Evolutionary conservation across 1,284 basidiomycete species (phyloP).

Genomic region (Fomitopsis betulina): DNA sequence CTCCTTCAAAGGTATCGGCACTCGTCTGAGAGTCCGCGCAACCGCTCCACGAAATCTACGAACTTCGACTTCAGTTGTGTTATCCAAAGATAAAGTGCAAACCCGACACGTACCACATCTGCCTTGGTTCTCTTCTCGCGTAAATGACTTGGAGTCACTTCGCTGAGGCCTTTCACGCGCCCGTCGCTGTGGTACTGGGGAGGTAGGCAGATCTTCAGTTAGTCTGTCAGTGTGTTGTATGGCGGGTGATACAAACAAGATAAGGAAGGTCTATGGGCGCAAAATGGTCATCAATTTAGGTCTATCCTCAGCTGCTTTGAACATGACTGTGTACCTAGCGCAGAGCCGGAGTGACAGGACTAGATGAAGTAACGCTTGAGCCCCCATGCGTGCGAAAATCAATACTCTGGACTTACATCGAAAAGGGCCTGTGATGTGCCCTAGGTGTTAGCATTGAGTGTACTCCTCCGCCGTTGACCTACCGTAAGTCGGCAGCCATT

Average conservation of each 20-base stretch:
- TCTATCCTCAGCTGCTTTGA: no score
- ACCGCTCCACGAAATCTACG: slow-evolving; percentile 76
- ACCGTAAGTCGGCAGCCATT: slow-evolving; percentile 68
- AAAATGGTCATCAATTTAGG: neutral
- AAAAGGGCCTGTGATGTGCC: slow-evolving; percentile 51
- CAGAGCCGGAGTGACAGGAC: slow-evolving; percentile 64
- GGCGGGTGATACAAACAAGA: slow-evolving; percentile 34
- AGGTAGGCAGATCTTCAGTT: neutral
- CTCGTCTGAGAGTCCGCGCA: slow-evolving; percentile 94
- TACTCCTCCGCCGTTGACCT: slow-evolving; percentile 21
- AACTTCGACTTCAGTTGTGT: no score
- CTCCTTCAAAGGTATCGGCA: slow-evolving; percentile 82
- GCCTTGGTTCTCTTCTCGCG: slow-evolving; percentile 35
- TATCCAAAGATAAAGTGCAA: no score
- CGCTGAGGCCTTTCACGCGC: slow-evolving; percentile 42
- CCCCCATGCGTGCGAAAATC: no score
- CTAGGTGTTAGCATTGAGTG: neutral
- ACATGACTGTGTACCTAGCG: slow-evolving; percentile 44
- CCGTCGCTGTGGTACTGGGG: slow-evolving; percentile 59
- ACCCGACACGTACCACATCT: slow-evolving; percentile 40
- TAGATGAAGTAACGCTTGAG: slow-evolving; percentile 17
- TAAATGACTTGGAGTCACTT: slow-evolving; percentile 35
- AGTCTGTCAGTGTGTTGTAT: neutral
- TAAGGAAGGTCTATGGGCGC: slow-evolving; percentile 51
- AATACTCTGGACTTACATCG: slow-evolving; percentile 48